Evolutionary conservation across 495 filamentous ascomycete genomes (phyloP).

Genomic region (Cryomyces minteri): DNA sequence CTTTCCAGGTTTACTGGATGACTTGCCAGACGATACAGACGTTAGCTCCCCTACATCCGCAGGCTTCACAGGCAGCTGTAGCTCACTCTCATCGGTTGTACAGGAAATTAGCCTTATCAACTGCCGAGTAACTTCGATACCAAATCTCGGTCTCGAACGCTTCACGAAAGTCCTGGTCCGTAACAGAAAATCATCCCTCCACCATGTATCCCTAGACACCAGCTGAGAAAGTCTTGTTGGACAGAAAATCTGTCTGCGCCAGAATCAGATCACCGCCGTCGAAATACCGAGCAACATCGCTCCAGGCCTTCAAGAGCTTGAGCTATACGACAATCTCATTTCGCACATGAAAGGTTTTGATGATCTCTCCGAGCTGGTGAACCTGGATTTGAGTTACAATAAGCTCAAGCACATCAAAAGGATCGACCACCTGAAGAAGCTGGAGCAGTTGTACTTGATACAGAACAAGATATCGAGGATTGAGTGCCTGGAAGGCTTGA

Average conservation of each 20-base stretch:
- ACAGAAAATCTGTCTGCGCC: constrained; percentile 74
- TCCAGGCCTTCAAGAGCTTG: constrained; percentile 56
- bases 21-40: constrained; percentile 39
- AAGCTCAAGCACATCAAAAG: constrained; percentile 98
- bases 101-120: constrained; percentile 85
- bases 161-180: constrained; percentile 55
- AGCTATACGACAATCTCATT: constrained; percentile 97
- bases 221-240: background rate
- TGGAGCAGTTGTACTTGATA: constrained; percentile 81
- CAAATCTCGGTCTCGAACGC: constrained; percentile 59
- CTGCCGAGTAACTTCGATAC: constrained; percentile 61
- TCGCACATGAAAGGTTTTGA: constrained; percentile 73
- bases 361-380: constrained; percentile 50
- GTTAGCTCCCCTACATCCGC: constrained; percentile 18
- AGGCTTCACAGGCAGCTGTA: background rate
- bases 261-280: constrained; percentile 74
- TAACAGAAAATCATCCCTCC: background rate
- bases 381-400: constrained; percentile 89
- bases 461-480: constrained; percentile 85
- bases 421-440: constrained; percentile 54
- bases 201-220: background rate
- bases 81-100: background rate
- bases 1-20: constrained; percentile 43
- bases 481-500: constrained; percentile 63
- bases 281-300: constrained; percentile 47